A percentile compares a stretch with the other conserved stretches of the same genome.
These are phyloP conservation scores for Rhodotorula graminis DNA, from an alignment of 768 basidiomycete species.

Conservation along the genomic window DNA sequence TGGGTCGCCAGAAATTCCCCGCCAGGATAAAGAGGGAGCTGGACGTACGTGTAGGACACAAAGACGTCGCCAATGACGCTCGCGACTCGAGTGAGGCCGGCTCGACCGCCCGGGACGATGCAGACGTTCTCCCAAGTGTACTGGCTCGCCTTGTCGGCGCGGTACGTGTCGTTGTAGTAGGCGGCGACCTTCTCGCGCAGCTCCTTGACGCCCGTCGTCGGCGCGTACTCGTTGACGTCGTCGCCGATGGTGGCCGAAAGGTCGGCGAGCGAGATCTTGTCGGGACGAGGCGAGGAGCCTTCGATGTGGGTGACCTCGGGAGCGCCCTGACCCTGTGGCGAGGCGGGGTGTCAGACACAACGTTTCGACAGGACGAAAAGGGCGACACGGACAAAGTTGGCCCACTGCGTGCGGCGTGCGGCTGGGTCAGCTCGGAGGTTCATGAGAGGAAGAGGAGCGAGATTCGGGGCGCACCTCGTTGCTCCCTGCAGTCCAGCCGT, in stretches of 20 bases:
- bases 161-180: slow-evolving; percentile 79
- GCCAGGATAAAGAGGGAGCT: not conserved
- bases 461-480: slow-evolving; percentile 42
- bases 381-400: slow-evolving; percentile 48
- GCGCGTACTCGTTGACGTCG: slow-evolving; percentile 61
- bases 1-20: too few species aligned
- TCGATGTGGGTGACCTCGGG: slow-evolving; percentile 49
- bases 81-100: slow-evolving; percentile 83
- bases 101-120: slow-evolving; percentile 81
- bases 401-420: slow-evolving; percentile 36
- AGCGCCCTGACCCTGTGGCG: slow-evolving; percentile 36
- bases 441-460: not conserved
- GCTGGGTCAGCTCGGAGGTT: too few species aligned
- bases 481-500: slow-evolving; percentile 68
- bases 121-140: slow-evolving; percentile 79
- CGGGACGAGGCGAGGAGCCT: slow-evolving; percentile 6
- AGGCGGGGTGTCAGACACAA: not conserved
- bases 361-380: slow-evolving; percentile 41
- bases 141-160: slow-evolving; percentile 64
- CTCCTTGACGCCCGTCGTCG: slow-evolving; percentile 81
- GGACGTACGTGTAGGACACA: slow-evolving; percentile 58
- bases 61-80: slow-evolving; percentile 65
- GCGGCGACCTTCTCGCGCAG: slow-evolving; percentile 85
- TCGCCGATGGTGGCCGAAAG: slow-evolving; percentile 49
- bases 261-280: slow-evolving; percentile 15